Conservation (phyloP, 805 yeast species). For the Candida vartiovaarae region DNA sequence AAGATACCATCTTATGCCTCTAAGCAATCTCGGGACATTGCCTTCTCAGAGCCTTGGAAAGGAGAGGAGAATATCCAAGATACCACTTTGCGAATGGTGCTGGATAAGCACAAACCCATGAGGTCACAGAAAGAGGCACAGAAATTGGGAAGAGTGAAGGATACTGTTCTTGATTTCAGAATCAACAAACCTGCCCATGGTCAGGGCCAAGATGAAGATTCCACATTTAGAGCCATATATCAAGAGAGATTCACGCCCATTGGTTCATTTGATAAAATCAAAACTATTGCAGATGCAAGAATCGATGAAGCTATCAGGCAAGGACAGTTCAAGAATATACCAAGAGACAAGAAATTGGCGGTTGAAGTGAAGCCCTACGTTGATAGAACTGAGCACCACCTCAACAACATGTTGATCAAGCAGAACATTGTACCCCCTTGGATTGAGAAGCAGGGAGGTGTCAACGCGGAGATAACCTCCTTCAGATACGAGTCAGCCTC, state of each 20-base stretch:
- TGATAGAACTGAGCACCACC: constrained; percentile 67
- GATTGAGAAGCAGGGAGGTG: constrained; percentile 71
- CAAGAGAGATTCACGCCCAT: constrained; percentile 48
- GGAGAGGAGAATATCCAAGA: constrained; percentile 47
- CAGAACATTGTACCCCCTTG: constrained; percentile 87
- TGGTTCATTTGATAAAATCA: constrained; percentile 37
- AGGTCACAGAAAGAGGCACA: constrained; percentile 22
- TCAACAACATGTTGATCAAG: constrained; percentile 66
- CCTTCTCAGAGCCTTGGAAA: constrained; percentile 49
- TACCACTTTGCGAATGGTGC: constrained; percentile 45
- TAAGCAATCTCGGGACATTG: constrained; percentile 39
- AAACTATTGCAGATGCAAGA: constrained; percentile 64
- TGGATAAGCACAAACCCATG: constrained; percentile 41
- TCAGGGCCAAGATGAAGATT: constrained; percentile 30
- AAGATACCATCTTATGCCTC: constrained; percentile 39
- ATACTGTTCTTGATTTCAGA: constrained; percentile 57
- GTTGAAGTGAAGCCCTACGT: constrained; percentile 43
- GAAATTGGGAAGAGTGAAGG: constrained; percentile 55
- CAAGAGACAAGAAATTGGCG: constrained; percentile 57
- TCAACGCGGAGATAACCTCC: constrained; percentile 37
- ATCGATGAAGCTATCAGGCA: constrained; percentile 68
- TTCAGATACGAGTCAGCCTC: constrained; percentile 41
- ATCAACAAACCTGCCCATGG: constrained; percentile 23
- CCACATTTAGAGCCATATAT: constrained; percentile 49
- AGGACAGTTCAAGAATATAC: constrained; percentile 59